phyloP scores from a whole-genome alignment of 2,329 filamentous ascomycete genomes.

The Fusarium incarnatum region DNA sequence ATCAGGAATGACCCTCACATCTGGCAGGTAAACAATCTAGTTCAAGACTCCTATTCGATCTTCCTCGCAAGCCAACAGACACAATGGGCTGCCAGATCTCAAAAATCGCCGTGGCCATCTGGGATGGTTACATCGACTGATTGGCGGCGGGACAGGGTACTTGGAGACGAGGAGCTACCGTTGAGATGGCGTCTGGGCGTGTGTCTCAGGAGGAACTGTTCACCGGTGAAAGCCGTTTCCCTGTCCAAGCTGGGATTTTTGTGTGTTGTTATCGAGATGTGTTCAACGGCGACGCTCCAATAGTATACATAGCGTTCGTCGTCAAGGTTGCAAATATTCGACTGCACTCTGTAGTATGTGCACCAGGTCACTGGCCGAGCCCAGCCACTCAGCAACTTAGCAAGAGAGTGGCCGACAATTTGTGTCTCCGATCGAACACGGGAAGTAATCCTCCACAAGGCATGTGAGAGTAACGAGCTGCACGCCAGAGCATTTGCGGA shows the following conservation, averaged over 20 bases:
- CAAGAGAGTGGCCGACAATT: constrained; percentile 24
- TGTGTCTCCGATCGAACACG: constrained; percentile 26
- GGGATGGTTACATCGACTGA: constrained; percentile 46
- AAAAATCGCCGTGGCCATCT: constrained; percentile 45
- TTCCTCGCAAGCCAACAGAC: constrained; percentile 40
- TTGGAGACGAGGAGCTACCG: constrained; percentile 42
- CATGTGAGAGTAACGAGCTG: constrained; percentile 43
- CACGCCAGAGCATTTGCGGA: constrained; percentile 16
- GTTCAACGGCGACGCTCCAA: constrained; percentile 37
- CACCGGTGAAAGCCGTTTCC: constrained; percentile 41
- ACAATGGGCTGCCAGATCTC: constrained; percentile 47
- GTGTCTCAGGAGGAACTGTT: constrained; percentile 46
- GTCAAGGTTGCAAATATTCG: constrained; percentile 19
- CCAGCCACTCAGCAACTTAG: not conserved
- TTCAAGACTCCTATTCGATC: constrained; percentile 37
- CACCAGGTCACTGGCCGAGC: not conserved
- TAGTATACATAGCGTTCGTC: constrained; percentile 19
- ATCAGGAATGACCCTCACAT: not conserved
- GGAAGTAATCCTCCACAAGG: constrained; percentile 11
- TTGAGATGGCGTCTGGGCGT: constrained; percentile 44
- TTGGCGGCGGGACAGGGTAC: constrained; percentile 32
- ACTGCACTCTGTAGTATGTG: not conserved
- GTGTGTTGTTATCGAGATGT: constrained; percentile 22
- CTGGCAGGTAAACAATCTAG: constrained; percentile 19
- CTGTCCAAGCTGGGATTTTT: constrained; percentile 30